Evolutionary conservation across 306 rosid genomes (phyloP), one percentile per base, ranked within the genome.

Genomic region (Bauhinia variegata): DNA sequence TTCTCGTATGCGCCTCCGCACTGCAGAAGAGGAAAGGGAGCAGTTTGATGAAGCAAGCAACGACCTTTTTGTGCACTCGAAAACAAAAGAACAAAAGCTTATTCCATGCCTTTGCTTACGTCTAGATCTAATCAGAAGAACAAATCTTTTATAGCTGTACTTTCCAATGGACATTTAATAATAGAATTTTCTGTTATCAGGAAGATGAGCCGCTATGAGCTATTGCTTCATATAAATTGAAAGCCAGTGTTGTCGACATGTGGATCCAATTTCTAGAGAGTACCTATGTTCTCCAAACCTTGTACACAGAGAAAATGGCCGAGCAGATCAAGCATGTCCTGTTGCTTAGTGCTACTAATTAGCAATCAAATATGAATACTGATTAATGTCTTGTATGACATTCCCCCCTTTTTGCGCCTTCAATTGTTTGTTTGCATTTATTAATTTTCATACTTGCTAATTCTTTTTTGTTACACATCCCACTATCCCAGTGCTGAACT

Each of bases 11-110:
- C 95, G 92, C 70, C 86, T 87, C 77, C 88, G 69, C 76, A 87
- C 87, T 76, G 87, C 84, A 75, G 87, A 66, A 75, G 98, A 92
- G 82, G 98, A 89, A 86, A 85, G 82, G 72, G 95, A 89, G 11
- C 95, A 92, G 19, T 89, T 92, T 74, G 96, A 87, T 55, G 92
- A 87, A 28, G 92, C 98, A 57, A 89, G 92, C 71, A 85, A 80
- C 81, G 84, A 87, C 60, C 82, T 92, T 75, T 63, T 89, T 54
- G 75, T 41, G 23, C 96, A 85, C 72, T 79, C 89, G 65, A 87
- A 83, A 78, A 61, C 75, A 37, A 92, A 87, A 95, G 98, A 87
- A 85, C 23, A 44, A 19, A 50, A 64, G 64, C 46, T 61, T 60
- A 68, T 71, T 50, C 43, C 72, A 31, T 51, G 54, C 38, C 13